These are phyloP conservation scores for Lactifluus echinatus DNA, from an alignment of 768 basidiomycete species.

Conservation along the genomic window DNA sequence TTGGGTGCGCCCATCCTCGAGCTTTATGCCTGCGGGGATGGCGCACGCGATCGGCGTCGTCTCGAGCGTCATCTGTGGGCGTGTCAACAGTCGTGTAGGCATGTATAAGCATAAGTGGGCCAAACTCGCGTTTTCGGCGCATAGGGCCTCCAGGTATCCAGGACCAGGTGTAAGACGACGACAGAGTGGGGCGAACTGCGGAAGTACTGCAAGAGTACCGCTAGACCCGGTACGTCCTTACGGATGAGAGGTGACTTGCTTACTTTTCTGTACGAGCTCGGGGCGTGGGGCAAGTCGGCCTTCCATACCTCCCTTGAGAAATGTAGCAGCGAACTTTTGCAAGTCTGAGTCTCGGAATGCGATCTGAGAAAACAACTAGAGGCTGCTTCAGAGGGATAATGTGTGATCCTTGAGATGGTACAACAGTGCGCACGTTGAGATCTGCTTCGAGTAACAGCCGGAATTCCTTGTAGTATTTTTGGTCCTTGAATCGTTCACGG, in stretches of 20 bases:
- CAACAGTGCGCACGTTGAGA: conserved; percentile 18
- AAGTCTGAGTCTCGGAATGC: conserved; percentile 16
- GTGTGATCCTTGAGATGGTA: neutral
- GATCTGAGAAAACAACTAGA: conserved; percentile 14
- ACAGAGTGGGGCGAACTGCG: conserved; percentile 26
- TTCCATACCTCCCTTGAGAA: conserved; percentile 17
- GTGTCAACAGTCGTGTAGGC: neutral
- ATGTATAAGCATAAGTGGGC: neutral
- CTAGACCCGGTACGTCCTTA: neutral
- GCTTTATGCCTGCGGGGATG: conserved; percentile 25
- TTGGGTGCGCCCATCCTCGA: conserved; percentile 22
- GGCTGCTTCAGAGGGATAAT: neutral
- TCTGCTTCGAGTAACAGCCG: conserved; percentile 19
- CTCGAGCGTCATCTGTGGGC: conserved; percentile 7
- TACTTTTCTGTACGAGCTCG: conserved; percentile 22
- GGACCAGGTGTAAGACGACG: conserved; percentile 28
- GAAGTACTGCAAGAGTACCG: conserved; percentile 16
- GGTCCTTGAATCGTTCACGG: conserved; percentile 20
- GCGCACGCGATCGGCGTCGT: conserved; percentile 23
- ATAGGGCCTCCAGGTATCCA: conserved; percentile 28
- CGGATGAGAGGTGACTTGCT: neutral
- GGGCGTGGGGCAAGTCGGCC: conserved; percentile 25
- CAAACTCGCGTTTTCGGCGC: conserved; percentile 21
- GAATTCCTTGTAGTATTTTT: conserved; percentile 17
- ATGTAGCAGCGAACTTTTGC: conserved; percentile 15